phyloP scores from a whole-genome alignment of 139 green algal genomes.

The Parachlorella kessleri region DNA sequence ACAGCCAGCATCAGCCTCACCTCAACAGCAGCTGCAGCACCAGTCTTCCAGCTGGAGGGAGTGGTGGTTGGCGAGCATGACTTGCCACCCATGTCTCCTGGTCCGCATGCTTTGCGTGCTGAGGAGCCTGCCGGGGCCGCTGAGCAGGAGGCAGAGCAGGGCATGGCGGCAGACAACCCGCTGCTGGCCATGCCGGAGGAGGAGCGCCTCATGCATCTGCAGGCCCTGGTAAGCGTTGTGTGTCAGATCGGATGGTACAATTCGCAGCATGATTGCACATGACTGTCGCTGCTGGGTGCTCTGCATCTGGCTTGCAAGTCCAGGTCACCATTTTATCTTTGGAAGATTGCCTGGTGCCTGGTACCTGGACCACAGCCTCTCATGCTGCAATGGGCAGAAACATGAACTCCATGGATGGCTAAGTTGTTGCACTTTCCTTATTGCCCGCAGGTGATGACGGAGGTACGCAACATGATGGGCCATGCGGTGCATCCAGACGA shows the following conservation, averaged over 20 bases:
- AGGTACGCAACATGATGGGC: slow-evolving; percentile 69
- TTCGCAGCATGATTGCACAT: too few relatives aligned
- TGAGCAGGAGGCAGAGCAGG: slow-evolving; percentile 5
- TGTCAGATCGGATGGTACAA: too few relatives aligned
- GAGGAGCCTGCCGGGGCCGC: slow-evolving; percentile 12
- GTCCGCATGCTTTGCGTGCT: neutral
- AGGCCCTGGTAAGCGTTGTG: slow-evolving; percentile 43
- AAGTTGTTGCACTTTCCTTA: neutral
- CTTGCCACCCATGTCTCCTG: slow-evolving; percentile 27
- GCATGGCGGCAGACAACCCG: slow-evolving; percentile 37
- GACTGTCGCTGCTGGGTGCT: too few relatives aligned
- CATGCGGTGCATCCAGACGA: slow-evolving; percentile 68
- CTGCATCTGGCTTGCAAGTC: too few relatives aligned
- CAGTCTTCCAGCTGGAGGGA: neutral
- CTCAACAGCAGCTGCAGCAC: too few relatives aligned
- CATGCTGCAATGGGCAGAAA: too few relatives aligned
- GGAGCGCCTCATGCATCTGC: slow-evolving; percentile 66
- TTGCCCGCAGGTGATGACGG: slow-evolving; percentile 56
- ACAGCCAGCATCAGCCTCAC: too few relatives aligned
- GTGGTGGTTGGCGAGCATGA: slow-evolving; percentile 36
- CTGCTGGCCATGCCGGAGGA: slow-evolving; percentile 65
- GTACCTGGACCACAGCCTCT: too few relatives aligned
- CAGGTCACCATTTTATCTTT: too few relatives aligned
- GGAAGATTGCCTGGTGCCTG: too few relatives aligned
- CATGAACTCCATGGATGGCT: neutral